These are phyloP conservation scores for Papilionanthe hybrid DNA, from an alignment of 116 monocot species.

Conservation along the genomic window DNA sequence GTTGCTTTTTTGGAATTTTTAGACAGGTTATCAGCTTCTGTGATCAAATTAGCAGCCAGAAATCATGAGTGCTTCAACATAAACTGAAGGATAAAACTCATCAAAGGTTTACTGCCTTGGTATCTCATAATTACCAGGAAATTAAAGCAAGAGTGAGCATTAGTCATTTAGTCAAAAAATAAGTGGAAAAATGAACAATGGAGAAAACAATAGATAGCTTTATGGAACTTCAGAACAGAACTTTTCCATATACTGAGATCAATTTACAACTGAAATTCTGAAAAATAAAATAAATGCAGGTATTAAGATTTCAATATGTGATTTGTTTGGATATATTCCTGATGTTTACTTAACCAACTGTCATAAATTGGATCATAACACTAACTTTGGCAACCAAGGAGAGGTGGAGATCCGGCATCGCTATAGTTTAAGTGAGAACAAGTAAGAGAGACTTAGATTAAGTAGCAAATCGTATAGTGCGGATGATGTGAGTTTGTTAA, in stretches of 20 bases:
- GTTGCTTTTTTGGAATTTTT: constrained; percentile 2
- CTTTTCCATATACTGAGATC: neutral
- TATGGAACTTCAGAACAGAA: neutral
- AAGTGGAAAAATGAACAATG: neutral
- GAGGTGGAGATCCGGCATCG: too few species aligned
- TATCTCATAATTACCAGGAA: neutral
- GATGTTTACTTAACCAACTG: too few species aligned
- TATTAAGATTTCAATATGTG: too few species aligned
- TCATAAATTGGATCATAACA: too few species aligned
- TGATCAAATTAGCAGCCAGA: neutral
- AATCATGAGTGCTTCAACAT: neutral
- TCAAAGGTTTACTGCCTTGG: neutral
- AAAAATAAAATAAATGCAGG: neutral
- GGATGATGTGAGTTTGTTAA: too few species aligned
- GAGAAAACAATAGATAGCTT: neutral
- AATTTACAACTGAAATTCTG: neutral
- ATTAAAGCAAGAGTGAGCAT: neutral
- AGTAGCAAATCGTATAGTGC: too few species aligned
- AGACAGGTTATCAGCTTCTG: constrained; percentile 11
- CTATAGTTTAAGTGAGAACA: too few species aligned
- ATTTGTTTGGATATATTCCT: too few species aligned
- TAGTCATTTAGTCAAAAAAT: neutral
- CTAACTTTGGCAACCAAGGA: too few species aligned
- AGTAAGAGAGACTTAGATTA: too few species aligned
- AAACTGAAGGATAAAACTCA: neutral